Percentiles rank a stretch among this genome's conserved stretches.
Evolutionary conservation across 2,329 filamentous ascomycete genomes (phyloP).

Genomic region (Elsinoe perseae): DNA sequence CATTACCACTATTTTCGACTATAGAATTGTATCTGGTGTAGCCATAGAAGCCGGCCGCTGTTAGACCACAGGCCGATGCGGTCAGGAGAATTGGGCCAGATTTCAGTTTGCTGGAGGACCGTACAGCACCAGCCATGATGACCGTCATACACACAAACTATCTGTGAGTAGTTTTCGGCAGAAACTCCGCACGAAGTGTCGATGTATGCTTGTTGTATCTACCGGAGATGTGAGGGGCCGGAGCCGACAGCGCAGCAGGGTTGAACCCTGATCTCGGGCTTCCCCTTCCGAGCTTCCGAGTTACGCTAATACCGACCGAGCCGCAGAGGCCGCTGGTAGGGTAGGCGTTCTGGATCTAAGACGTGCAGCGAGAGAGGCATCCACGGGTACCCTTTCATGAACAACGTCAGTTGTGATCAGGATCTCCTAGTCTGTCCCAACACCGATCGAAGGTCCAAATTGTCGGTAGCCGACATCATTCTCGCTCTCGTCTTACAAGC

Average conservation of each 20-base stretch:
- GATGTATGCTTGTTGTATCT: not conserved
- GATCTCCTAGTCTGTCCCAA: not conserved
- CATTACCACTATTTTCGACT: not conserved
- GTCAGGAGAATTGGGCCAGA: not conserved
- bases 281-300: no score
- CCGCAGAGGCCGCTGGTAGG: no score
- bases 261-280: no score
- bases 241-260: not conserved
- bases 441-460: not conserved
- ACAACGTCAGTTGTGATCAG: not conserved
- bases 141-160: not conserved
- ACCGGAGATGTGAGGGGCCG: not conserved
- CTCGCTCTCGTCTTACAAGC: conserved; percentile 3
- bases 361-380: no score
- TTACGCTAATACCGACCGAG: no score
- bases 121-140: not conserved
- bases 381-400: no score
- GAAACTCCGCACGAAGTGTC: not conserved
- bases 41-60: not conserved
- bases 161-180: not conserved
- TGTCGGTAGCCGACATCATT: conserved; percentile 9
- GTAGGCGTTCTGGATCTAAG: no score
- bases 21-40: not conserved
- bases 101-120: not conserved
- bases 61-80: not conserved